A percentile compares a stretch with the other conserved stretches of the same genome.
These are phyloP conservation scores for Solanum chaucha DNA, from an alignment of 257 asterid genomes.

Conservation along the genomic window DNA sequence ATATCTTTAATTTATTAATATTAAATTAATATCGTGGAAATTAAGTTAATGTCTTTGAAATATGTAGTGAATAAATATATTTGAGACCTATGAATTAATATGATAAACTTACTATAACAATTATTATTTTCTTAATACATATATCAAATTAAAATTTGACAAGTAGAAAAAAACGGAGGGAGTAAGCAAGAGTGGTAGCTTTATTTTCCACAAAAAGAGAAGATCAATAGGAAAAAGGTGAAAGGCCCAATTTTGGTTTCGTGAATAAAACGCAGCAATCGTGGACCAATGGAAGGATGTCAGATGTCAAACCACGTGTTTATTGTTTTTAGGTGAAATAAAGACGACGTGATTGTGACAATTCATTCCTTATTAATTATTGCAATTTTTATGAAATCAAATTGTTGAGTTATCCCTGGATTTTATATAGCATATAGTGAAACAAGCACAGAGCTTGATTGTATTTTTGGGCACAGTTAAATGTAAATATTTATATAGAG, in stretches of 20 bases:
- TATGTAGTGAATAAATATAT: too few relatives aligned
- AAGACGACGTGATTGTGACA: not conserved
- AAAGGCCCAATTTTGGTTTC: not conserved
- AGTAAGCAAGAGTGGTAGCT: not conserved
- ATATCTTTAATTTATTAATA: too few relatives aligned
- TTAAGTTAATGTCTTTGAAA: too few relatives aligned
- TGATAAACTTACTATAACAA: too few relatives aligned
- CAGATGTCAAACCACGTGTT: not conserved
- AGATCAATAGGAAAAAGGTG: not conserved
- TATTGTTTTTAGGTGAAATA: not conserved
- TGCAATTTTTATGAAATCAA: not conserved
- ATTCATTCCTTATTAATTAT: not conserved
- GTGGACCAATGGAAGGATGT: not conserved
- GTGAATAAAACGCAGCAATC: not conserved
- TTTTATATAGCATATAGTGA: not conserved
- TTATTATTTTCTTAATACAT: too few relatives aligned
- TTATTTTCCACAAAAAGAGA: not conserved
- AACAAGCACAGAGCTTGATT: not conserved
- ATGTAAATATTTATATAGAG: not conserved
- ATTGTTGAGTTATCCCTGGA: too few relatives aligned
- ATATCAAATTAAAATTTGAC: too few relatives aligned
- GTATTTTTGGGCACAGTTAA: not conserved
- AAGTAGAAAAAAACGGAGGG: too few relatives aligned
- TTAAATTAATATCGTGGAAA: too few relatives aligned
- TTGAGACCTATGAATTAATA: too few relatives aligned